Conservation (phyloP, 108 stramenopile species). For the Stephanodiscus triporus region DNA sequence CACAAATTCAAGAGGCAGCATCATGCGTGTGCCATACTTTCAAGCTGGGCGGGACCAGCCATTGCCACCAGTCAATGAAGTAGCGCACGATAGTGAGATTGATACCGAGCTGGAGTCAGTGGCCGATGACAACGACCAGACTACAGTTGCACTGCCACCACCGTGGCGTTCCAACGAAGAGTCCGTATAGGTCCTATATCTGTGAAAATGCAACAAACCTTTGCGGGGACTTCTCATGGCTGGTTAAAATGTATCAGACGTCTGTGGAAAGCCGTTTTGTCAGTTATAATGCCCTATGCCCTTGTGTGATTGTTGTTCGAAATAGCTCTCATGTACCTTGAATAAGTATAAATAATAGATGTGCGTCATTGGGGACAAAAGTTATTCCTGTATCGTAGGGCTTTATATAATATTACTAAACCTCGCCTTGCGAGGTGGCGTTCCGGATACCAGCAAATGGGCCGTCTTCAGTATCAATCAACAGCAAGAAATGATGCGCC, state of each 20-base stretch:
- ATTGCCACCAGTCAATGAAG: conserved; percentile 27
- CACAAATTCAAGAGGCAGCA: background rate
- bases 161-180: conserved; percentile 34
- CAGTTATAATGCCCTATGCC: conserved; percentile 12
- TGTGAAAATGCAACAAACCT: background rate
- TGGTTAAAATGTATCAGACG: background rate
- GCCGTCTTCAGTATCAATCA: conserved; percentile 70
- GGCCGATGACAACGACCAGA: conserved; percentile 21
- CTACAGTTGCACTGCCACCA: conserved; percentile 35
- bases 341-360: no score
- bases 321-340: background rate
- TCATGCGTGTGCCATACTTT: conserved; percentile 9
- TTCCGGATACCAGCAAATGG: conserved; percentile 71
- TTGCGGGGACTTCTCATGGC: background rate
- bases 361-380: no score
- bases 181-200: conserved; percentile 28
- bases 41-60: conserved; percentile 5
- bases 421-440: conserved; percentile 63
- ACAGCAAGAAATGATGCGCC: conserved; percentile 65
- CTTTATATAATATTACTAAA: conserved; percentile 2
- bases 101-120: conserved; percentile 44
- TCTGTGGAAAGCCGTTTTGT: conserved; percentile 4
- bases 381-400: no score
- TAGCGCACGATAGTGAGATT: conserved; percentile 45
- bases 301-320: conserved; percentile 2